Conservation (phyloP, 768 basidiomycete genomes). For the Auriscalpium vulgare region DNA sequence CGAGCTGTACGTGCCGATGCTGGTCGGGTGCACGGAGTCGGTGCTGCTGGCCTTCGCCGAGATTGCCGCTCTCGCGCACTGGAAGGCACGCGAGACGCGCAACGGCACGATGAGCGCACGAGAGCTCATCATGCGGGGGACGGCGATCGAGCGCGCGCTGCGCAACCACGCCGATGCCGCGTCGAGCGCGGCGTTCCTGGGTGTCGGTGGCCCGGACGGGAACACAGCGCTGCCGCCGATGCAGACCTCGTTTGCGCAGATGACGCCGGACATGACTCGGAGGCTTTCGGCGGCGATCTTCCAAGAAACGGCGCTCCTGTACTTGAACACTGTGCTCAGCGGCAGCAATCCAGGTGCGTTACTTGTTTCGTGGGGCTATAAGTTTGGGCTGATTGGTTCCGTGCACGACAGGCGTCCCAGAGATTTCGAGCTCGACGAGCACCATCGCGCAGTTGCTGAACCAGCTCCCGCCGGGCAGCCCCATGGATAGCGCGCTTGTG, state of each 20-base stretch:
- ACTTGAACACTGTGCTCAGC: slow-evolving; percentile 14
- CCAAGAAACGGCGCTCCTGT: slow-evolving; percentile 12
- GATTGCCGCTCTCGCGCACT: slow-evolving; percentile 61
- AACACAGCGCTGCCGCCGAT: background rate
- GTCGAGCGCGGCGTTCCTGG: slow-evolving; percentile 34
- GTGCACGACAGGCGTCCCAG: slow-evolving; percentile 11
- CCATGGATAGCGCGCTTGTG: slow-evolving; percentile 10
- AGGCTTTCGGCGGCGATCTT: slow-evolving; percentile 13
- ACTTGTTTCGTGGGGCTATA: background rate
- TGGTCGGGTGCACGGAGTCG: slow-evolving; percentile 76
- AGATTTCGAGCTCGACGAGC: slow-evolving; percentile 10
- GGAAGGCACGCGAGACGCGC: slow-evolving; percentile 60
- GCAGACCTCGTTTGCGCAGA: background rate
- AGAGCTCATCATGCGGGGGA: slow-evolving; percentile 68
- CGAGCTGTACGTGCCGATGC: slow-evolving; percentile 52
- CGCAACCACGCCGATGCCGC: slow-evolving; percentile 32
- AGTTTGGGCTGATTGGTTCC: slow-evolving; percentile 2
- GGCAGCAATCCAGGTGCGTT: slow-evolving; percentile 14
- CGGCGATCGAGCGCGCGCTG: slow-evolving; percentile 60
- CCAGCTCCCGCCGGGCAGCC: slow-evolving; percentile 8
- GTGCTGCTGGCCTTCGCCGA: slow-evolving; percentile 71
- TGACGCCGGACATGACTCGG: slow-evolving; percentile 9
- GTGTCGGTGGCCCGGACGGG: background rate
- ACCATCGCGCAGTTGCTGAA: slow-evolving; percentile 10
- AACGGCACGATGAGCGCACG: slow-evolving; percentile 64